Conservation (phyloP, 1,139 yeast species). For the Blastobotrys petasosporus region DNA sequence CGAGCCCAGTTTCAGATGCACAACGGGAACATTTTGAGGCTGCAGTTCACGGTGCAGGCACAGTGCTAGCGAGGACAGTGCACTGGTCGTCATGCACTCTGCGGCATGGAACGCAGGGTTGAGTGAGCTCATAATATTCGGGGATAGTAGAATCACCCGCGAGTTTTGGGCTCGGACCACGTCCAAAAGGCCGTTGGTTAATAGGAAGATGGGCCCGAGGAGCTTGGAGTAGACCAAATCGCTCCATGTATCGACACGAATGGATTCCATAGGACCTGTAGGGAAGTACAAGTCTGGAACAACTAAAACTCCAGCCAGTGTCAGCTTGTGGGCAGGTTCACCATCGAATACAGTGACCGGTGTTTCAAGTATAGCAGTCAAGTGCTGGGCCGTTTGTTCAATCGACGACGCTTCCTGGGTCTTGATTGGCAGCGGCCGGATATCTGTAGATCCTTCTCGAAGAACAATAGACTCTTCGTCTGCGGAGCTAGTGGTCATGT, state of each 20-base stretch:
- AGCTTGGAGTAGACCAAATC: conserved; percentile 43
- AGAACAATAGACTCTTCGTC: conserved; percentile 56
- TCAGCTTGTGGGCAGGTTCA: conserved; percentile 47
- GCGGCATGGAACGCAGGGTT: conserved; percentile 40
- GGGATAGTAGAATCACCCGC: conserved; percentile 35
- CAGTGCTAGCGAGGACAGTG: conserved; percentile 35
- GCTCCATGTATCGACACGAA: conserved; percentile 50
- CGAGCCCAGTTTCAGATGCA: conserved; percentile 35
- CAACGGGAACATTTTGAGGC: conserved; percentile 24
- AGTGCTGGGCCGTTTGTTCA: conserved; percentile 37
- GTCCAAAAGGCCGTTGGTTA: conserved; percentile 52
- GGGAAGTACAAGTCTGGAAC: conserved; percentile 64
- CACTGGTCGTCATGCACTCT: conserved; percentile 35
- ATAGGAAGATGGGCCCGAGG: conserved; percentile 45
- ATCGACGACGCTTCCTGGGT: conserved; percentile 36
- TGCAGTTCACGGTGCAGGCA: conserved; percentile 36
- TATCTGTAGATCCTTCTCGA: conserved; percentile 48
- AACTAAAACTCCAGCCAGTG: conserved; percentile 53
- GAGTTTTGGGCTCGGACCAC: conserved; percentile 47
- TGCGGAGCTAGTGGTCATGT: conserved; percentile 62
- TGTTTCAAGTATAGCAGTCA: conserved; percentile 37
- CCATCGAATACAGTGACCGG: conserved; percentile 46
- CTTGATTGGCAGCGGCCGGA: conserved; percentile 48
- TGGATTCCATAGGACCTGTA: conserved; percentile 60
- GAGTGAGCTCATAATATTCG: conserved; percentile 36